Conservation (phyloP, 306 rosid genomes). For the Abrus pulchellus region DNA sequence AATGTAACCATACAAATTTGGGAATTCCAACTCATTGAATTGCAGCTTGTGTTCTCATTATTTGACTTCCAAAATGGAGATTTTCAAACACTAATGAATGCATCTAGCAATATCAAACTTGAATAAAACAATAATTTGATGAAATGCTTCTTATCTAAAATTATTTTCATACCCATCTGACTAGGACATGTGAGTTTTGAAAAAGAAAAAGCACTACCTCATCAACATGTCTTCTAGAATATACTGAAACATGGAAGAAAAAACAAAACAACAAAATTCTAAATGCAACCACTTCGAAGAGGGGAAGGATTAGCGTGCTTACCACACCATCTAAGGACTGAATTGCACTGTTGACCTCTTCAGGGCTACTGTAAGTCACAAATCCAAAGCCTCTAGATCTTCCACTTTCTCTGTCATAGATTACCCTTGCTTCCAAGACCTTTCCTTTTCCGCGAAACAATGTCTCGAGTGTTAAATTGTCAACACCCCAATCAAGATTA, state of each 20-base stretch:
- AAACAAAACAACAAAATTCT: not conserved
- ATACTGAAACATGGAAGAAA: slow-evolving; percentile 22
- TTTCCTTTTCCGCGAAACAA: slow-evolving; percentile 81
- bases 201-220: not conserved
- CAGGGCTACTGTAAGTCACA: slow-evolving; percentile 74
- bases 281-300: not conserved
- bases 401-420: slow-evolving; percentile 97
- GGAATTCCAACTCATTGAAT: not conserved
- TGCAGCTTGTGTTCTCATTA: not conserved
- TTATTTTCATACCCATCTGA: not conserved
- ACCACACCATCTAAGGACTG: slow-evolving; percentile 85
- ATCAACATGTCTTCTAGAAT: not conserved
- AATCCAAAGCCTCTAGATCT: slow-evolving; percentile 96
- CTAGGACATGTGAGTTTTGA: not conserved
- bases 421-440: slow-evolving; percentile 91
- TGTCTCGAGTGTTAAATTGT: slow-evolving; percentile 72
- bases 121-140: not conserved
- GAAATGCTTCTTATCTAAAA: not conserved
- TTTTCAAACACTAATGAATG: not conserved
- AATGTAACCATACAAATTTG: not conserved
- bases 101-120: not conserved
- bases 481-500: slow-evolving; percentile 98
- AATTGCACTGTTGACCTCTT: slow-evolving; percentile 81
- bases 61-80: not conserved
- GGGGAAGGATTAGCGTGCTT: slow-evolving; percentile 48